Conservation (phyloP, 345 rosid species). For the Camelina laxa region DNA sequence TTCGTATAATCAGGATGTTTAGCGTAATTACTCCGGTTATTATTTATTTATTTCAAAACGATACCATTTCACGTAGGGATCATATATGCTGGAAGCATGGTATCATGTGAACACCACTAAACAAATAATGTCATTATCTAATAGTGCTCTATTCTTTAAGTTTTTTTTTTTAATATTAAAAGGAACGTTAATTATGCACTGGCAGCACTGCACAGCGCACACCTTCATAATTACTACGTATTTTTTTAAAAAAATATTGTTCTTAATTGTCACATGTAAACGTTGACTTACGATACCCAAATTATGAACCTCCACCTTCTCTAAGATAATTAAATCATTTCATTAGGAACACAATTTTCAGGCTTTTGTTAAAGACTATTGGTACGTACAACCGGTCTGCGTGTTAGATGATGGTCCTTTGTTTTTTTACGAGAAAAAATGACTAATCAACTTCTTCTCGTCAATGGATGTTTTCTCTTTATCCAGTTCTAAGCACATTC, state of each 20-base stretch:
- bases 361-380: background rate
- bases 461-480: slow-evolving; percentile 24
- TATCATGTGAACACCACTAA: slow-evolving; percentile 17
- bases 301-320: slow-evolving; percentile 16
- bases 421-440: slow-evolving; percentile 19
- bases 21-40: background rate
- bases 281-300: slow-evolving; percentile 31
- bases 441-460: slow-evolving; percentile 26
- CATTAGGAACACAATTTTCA: background rate
- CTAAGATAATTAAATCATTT: background rate
- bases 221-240: background rate
- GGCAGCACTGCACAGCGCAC: background rate
- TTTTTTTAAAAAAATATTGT: background rate
- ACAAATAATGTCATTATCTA: slow-evolving; percentile 19
- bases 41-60: no score
- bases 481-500: background rate
- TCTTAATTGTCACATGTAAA: background rate
- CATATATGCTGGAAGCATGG: background rate
- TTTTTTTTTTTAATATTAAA: background rate
- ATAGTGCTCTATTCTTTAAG: background rate
- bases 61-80: background rate
- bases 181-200: background rate
- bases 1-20: background rate
- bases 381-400: slow-evolving; percentile 5
- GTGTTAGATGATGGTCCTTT: slow-evolving; percentile 19